Conservation (phyloP, 257 asterid genomes). For the Solanum dulcamara region DNA sequence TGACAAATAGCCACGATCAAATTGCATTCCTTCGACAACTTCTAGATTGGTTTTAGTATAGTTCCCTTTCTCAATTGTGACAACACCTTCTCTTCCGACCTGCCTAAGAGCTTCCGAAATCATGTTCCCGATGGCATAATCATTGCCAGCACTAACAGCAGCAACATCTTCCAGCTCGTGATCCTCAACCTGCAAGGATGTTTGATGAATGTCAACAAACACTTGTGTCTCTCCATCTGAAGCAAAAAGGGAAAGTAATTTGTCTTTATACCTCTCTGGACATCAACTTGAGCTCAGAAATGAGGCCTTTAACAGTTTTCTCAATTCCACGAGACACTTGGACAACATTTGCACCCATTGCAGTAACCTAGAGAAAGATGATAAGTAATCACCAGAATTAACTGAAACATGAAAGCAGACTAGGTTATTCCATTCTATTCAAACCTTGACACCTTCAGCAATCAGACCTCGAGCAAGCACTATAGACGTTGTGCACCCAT, state of each 20-base stretch:
- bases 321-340: constrained; percentile 77
- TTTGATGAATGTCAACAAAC: neutral
- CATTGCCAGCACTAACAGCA: constrained; percentile 91
- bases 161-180: constrained; percentile 73
- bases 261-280: constrained; percentile 49
- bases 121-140: constrained; percentile 50
- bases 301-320: constrained; percentile 57
- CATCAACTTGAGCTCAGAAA: constrained; percentile 66
- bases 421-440: neutral
- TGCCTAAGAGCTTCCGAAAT: constrained; percentile 50
- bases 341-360: constrained; percentile 73
- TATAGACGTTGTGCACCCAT: constrained; percentile 79
- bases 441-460: constrained; percentile 73
- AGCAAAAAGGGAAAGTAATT: neutral
- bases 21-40: constrained; percentile 80
- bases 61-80: constrained; percentile 69
- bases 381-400: neutral
- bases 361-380: constrained; percentile 36
- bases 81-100: constrained; percentile 60
- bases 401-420: neutral
- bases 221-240: neutral
- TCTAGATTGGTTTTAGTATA: constrained; percentile 39
- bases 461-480: constrained; percentile 77
- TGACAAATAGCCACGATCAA: constrained; percentile 81
- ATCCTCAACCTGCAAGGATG: constrained; percentile 70